These are phyloP conservation scores for Emergomyces pasteurianus DNA, from an alignment of 2,329 filamentous ascomycete genomes.

Conservation along the genomic window DNA sequence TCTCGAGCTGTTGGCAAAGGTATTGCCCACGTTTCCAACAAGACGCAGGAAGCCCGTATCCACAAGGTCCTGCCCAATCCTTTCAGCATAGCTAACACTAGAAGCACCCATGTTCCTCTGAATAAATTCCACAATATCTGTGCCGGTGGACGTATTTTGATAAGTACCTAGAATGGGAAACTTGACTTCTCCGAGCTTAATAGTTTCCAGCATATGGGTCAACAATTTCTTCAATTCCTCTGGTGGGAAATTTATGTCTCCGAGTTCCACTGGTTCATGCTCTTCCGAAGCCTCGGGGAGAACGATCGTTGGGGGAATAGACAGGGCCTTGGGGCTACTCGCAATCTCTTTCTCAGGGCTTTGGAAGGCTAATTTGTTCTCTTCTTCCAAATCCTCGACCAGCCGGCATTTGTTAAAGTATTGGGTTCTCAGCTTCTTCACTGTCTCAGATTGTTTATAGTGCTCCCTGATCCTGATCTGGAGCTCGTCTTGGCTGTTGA, in stretches of 20 bases:
- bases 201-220: conserved; percentile 69
- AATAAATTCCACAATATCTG: conserved; percentile 91
- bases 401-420: conserved; percentile 99
- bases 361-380: conserved; percentile 96
- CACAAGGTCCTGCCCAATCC: conserved; percentile 88
- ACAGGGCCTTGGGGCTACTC: conserved; percentile 49
- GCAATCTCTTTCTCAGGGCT: conserved; percentile 52
- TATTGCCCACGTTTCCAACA: conserved; percentile 86
- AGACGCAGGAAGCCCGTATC: conserved; percentile 75
- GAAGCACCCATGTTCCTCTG: conserved; percentile 76
- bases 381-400: conserved; percentile 92
- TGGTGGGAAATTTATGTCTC: conserved; percentile 71
- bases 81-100: conserved; percentile 81
- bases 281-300: conserved; percentile 60
- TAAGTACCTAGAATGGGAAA: conserved; percentile 93
- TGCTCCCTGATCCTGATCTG: conserved; percentile 84
- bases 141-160: conserved; percentile 78
- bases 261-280: conserved; percentile 78
- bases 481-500: conserved; percentile 89
- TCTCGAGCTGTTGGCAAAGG: conserved; percentile 93
- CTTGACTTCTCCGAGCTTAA: conserved; percentile 83
- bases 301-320: conserved; percentile 61
- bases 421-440: conserved; percentile 85
- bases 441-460: conserved; percentile 77
- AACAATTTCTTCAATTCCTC: conserved; percentile 89